Evolutionary conservation across 495 filamentous ascomycete genomes (phyloP).

Genomic region (Extremus antarcticus): DNA sequence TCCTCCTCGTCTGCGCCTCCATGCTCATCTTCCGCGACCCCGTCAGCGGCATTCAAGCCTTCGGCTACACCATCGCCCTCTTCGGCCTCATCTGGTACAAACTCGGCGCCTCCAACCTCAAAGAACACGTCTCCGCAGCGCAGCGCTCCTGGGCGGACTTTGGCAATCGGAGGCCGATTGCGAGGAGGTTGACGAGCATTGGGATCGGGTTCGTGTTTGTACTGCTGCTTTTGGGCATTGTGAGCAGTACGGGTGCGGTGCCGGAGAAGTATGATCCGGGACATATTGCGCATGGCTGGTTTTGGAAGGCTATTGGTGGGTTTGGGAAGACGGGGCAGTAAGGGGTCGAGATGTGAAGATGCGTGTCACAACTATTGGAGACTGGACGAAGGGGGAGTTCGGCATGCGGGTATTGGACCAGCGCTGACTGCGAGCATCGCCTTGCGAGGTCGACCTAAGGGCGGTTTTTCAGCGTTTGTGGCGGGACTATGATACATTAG

Average conservation of each 20-base stretch:
- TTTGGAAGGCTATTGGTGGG: neutral
- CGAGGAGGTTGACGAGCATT: slow-evolving; percentile 66
- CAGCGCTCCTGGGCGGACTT: slow-evolving; percentile 76
- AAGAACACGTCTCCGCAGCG: slow-evolving; percentile 60
- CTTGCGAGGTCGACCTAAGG: too few species aligned
- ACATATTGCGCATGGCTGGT: neutral
- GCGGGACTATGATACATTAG: too few species aligned
- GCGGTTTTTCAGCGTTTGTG: too few species aligned
- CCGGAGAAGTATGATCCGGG: slow-evolving; percentile 13
- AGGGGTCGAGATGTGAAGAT: too few species aligned
- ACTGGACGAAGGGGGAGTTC: too few species aligned
- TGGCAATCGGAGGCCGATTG: slow-evolving; percentile 57
- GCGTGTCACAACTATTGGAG: too few species aligned
- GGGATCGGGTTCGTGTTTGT: slow-evolving; percentile 49
- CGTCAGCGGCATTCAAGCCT: slow-evolving; percentile 73
- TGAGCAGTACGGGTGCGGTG: slow-evolving; percentile 20
- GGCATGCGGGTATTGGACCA: too few species aligned
- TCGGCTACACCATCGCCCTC: slow-evolving; percentile 89
- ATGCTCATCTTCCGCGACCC: slow-evolving; percentile 83
- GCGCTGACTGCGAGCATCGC: too few species aligned
- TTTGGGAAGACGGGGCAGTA: slow-evolving; percentile 1
- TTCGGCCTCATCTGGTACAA: slow-evolving; percentile 93
- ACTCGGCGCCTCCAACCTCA: slow-evolving; percentile 76
- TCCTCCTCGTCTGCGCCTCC: slow-evolving; percentile 80
- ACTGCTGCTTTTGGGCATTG: slow-evolving; percentile 56